Evolutionary conservation across 306 rosid genomes (phyloP), one percentile per base, ranked within the genome.

Genomic region (Carpinus fangiana): DNA sequence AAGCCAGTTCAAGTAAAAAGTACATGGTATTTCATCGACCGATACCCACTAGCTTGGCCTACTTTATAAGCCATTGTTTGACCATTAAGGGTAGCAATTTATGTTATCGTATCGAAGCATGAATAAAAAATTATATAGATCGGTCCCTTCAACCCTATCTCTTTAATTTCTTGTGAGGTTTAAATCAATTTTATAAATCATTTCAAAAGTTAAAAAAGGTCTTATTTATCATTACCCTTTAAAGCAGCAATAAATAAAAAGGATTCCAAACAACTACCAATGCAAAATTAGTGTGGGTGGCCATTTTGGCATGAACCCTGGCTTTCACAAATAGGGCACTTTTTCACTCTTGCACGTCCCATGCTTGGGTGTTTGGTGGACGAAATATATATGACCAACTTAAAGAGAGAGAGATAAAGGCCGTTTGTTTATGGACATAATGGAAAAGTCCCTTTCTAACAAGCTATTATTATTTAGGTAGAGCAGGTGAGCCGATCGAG

Each of bases 401-500:
- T 23, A 51, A 47, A 52, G n/a, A 34, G 55, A 50, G 75, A 79
- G 20, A 23, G 26, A 23, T 0, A 31, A 2, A 51, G 45, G 66
- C 21, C 59, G 43, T 18, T 72, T 59, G 31, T 67, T 67, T 52
- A n/a, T 50, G 4, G 23, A 9, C 46, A 12, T 41, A 41, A 50
- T 14, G 36, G 12, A 11, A 20, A 68, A 28, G 79, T 56, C 62
- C 26, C 60, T 23, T 72, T 84, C 82, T 17, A 72, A 26, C 18
- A 52, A 68, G 47, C 78, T n/a, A 80, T 60, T 67, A 77, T 76
- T 67, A 76, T 66, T 17, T 66, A 8, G 77, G 83, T 70, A 43
- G 75, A 51, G 82, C 43, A 70, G 73, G 79, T 76, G 69, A 68
- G 55, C 78, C 51, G n/a, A n/a, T n/a, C n/a, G 75, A 68, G 55